phyloP scores from a whole-genome alignment of 2,329 filamentous ascomycete genomes.

The Huntiella bhutanensis region DNA sequence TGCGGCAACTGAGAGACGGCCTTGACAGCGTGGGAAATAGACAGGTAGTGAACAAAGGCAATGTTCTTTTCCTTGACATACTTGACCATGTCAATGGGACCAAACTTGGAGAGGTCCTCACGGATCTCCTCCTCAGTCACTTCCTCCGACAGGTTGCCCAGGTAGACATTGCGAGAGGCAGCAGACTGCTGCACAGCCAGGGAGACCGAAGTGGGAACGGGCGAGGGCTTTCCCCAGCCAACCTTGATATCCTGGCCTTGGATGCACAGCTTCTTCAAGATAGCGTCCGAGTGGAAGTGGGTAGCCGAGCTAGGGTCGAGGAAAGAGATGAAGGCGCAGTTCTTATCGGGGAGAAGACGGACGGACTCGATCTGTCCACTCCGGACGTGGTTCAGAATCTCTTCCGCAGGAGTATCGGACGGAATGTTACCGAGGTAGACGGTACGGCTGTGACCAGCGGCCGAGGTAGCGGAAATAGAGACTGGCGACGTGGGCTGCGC shows the following conservation, averaged over 20 bases:
- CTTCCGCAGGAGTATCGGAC: constrained; percentile 90
- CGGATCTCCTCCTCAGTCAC: constrained; percentile 79
- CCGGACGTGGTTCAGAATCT: constrained; percentile 87
- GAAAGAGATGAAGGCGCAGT: constrained; percentile 99
- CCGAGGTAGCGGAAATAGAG: constrained; percentile 56
- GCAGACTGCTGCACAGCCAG: constrained; percentile 93
- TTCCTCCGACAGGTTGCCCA: constrained; percentile 84
- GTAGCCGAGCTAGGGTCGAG: constrained; percentile 93
- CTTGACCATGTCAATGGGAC: constrained; percentile 92
- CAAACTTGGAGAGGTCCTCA: constrained; percentile 90
- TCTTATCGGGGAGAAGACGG: constrained; percentile 90
- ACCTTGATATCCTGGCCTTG: constrained; percentile 99
- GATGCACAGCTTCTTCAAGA: constrained; percentile 97
- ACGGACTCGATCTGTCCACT: constrained; percentile 99
- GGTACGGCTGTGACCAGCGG: constrained; percentile 83
- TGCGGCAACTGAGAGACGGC: constrained; percentile 90
- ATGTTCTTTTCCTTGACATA: constrained; percentile 96
- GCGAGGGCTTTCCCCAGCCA: constrained; percentile 96
- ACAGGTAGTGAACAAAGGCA: constrained; percentile 92
- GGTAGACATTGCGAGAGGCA: constrained; percentile 89
- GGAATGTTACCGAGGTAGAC: constrained; percentile 97
- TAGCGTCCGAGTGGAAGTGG: constrained; percentile 98
- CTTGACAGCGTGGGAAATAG: constrained; percentile 96
- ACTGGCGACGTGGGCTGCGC: constrained; percentile 55
- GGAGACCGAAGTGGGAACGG: constrained; percentile 94